Conservation (phyloP, 805 yeast species). For the Kluyveromyces wickerhamii region DNA sequence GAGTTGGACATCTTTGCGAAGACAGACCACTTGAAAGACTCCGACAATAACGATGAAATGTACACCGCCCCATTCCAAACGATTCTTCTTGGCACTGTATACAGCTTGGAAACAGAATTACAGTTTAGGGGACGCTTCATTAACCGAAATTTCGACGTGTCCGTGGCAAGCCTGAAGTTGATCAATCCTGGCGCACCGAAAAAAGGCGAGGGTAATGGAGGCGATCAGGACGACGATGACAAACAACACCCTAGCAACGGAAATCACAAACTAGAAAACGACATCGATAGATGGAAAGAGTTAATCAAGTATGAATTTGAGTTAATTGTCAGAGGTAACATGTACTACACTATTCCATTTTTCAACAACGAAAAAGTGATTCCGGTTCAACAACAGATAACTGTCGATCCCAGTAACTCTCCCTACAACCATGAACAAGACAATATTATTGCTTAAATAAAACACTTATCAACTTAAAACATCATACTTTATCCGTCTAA, state of each 20-base stretch:
- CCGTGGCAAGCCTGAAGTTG: constrained; percentile 63
- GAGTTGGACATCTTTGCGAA: constrained; percentile 84
- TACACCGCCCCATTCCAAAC: constrained; percentile 43
- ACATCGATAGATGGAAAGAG: constrained; percentile 56
- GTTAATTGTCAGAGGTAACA: constrained; percentile 71
- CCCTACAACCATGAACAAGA: background rate
- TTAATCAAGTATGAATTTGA: constrained; percentile 79
- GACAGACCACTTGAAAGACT: constrained; percentile 38
- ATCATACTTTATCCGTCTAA: no score
- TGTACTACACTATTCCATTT: constrained; percentile 70
- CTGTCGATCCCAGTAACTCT: constrained; percentile 42
- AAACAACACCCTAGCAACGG: background rate
- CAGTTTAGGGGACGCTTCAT: constrained; percentile 73
- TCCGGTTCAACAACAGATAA: constrained; percentile 50
- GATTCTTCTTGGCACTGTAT: constrained; percentile 64
- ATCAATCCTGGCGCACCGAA: constrained; percentile 56
- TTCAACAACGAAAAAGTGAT: constrained; percentile 44
- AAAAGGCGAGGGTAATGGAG: constrained; percentile 10
- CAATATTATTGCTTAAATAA: no score
- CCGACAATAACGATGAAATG: constrained; percentile 7
- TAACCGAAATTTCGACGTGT: constrained; percentile 47
- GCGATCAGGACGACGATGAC: constrained; percentile 1
- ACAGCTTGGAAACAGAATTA: constrained; percentile 61
- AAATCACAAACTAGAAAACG: constrained; percentile 24
- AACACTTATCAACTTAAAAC: no score